Evolutionary conservation across 1,139 yeast genomes (phyloP).

Genomic region (Candida buenavistaensis): DNA sequence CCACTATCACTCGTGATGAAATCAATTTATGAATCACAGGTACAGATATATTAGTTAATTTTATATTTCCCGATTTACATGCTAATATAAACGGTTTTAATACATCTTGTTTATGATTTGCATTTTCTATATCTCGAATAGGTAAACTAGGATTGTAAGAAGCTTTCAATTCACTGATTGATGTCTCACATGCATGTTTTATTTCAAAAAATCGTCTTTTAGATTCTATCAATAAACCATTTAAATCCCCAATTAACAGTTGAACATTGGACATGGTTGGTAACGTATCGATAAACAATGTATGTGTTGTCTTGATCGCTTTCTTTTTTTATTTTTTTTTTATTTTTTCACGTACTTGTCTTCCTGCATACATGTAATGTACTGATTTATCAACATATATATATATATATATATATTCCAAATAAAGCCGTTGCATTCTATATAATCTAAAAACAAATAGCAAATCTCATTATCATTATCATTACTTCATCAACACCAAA

Average conservation of each 20-base stretch:
- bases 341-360: not conserved
- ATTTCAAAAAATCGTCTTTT: conserved; percentile 70
- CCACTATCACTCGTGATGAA: conserved; percentile 47
- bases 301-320: conserved; percentile 1
- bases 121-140: conserved; percentile 21
- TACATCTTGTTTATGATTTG: conserved; percentile 49
- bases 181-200: conserved; percentile 62
- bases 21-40: conserved; percentile 67
- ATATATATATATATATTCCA: too few species aligned
- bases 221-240: conserved; percentile 63
- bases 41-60: conserved; percentile 68
- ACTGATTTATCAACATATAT: too few species aligned
- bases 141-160: conserved; percentile 15
- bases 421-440: too few species aligned
- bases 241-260: conserved; percentile 56
- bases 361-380: too few species aligned
- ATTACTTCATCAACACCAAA: conserved; percentile 28
- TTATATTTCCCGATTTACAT: conserved; percentile 72
- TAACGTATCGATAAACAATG: not conserved
- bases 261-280: conserved; percentile 37
- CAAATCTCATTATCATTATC: too few species aligned
- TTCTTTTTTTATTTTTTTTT: not conserved
- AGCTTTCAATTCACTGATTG: conserved; percentile 49
- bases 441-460: too few species aligned
- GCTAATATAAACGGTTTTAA: conserved; percentile 72